Conservation (phyloP, 1,284 basidiomycete species). For the Schizopora paradoxa region DNA sequence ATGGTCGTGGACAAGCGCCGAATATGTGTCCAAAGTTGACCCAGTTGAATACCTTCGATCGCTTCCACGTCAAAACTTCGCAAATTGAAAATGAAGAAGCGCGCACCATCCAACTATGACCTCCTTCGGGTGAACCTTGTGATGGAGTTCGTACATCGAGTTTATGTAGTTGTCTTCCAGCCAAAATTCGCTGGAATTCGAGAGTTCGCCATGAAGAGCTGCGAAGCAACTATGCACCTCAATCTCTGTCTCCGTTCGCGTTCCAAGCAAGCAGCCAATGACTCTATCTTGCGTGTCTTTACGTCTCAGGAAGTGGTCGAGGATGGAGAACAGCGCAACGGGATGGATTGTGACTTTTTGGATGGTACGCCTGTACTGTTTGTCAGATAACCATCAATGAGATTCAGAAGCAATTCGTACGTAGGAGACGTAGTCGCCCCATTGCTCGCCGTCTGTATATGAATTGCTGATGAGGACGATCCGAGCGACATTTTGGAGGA, state of each 20-base stretch:
- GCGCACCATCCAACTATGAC: slow-evolving; percentile 86
- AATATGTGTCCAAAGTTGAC: slow-evolving; percentile 90
- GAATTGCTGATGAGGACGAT: slow-evolving; percentile 60
- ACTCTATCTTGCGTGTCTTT: slow-evolving; percentile 82
- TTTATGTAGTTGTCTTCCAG: slow-evolving; percentile 95
- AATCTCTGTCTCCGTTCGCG: slow-evolving; percentile 68
- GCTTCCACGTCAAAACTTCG: slow-evolving; percentile 15
- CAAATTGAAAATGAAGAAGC: not conserved
- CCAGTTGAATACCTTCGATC: slow-evolving; percentile 80
- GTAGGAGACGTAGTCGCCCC: slow-evolving; percentile 30
- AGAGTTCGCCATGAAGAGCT: slow-evolving; percentile 88
- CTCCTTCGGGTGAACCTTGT: slow-evolving; percentile 80
- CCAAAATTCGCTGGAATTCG: slow-evolving; percentile 86
- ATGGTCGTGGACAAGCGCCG: slow-evolving; percentile 97
- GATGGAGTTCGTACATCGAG: slow-evolving; percentile 87
- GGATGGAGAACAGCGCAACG: slow-evolving; percentile 91
- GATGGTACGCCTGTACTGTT: slow-evolving; percentile 51
- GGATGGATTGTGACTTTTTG: slow-evolving; percentile 82
- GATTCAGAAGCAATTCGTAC: slow-evolving; percentile 22
- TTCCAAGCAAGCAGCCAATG: slow-evolving; percentile 93
- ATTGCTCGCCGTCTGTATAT: slow-evolving; percentile 45
- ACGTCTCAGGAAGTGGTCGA: slow-evolving; percentile 95
- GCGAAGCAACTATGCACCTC: slow-evolving; percentile 81
- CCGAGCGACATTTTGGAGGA: slow-evolving; percentile 57
- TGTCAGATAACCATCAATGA: not conserved